phyloP scores from a whole-genome alignment of 768 basidiomycete species.

The Termitomyces sp. region DNA sequence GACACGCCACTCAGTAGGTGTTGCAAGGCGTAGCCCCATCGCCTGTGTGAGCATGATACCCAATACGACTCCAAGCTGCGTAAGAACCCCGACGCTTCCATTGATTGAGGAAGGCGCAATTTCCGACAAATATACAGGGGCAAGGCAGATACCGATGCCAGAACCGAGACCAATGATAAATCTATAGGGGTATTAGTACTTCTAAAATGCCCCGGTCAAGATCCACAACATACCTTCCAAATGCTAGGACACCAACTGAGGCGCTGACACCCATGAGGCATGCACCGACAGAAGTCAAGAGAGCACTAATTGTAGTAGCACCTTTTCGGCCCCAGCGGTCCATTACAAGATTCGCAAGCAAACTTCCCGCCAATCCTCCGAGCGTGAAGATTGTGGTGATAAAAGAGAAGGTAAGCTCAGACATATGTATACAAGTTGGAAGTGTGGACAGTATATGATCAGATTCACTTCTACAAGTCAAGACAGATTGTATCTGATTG shows the following conservation, averaged over 20 bases:
- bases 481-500: conserved; percentile 78
- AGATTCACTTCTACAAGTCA: conserved; percentile 54
- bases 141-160: conserved; percentile 71
- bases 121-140: conserved; percentile 81
- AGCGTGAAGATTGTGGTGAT: conserved; percentile 84
- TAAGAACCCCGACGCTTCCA: conserved; percentile 77
- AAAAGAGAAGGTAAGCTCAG: conserved; percentile 67
- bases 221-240: conserved; percentile 52
- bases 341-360: conserved; percentile 61
- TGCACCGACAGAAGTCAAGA: conserved; percentile 52
- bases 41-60: conserved; percentile 85
- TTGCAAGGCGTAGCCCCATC: conserved; percentile 66
- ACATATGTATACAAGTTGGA: conserved; percentile 78
- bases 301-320: conserved; percentile 54
- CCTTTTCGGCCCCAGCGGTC: conserved; percentile 68
- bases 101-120: conserved; percentile 74
- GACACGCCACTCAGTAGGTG: conserved; percentile 63
- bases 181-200: conserved; percentile 25
- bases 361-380: conserved; percentile 80
- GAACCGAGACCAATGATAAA: conserved; percentile 65
- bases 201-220: neutral
- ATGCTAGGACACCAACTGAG: conserved; percentile 45
- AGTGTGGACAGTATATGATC: conserved; percentile 30
- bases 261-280: conserved; percentile 60
- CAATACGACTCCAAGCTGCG: conserved; percentile 77